A percentile compares a stretch with the other conserved stretches of the same genome.
Conservation (phyloP, 495 filamentous ascomycete genomes). For the Penicillium paxilli region DNA sequence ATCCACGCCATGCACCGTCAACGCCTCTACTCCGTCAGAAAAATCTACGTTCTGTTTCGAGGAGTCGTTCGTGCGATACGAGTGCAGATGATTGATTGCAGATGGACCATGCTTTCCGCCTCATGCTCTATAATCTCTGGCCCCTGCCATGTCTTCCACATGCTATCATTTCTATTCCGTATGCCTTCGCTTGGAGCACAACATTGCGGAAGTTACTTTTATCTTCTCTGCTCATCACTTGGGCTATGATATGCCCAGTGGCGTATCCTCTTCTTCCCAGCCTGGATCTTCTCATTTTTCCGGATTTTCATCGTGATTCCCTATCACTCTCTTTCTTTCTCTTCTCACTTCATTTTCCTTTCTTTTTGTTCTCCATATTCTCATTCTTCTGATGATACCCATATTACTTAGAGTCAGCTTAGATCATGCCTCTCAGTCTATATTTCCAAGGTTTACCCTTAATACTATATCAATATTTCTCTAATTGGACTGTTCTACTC, state of each 20-base stretch:
- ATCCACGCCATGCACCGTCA: conserved; percentile 38
- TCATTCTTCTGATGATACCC: conserved; percentile 40
- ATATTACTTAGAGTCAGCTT: conserved; percentile 15
- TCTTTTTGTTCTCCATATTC: conserved; percentile 8
- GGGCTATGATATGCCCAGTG: neutral
- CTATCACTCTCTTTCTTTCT: conserved; percentile 8
- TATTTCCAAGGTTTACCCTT: neutral
- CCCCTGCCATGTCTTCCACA: neutral
- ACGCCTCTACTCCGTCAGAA: conserved; percentile 35
- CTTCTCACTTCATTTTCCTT: conserved; percentile 2
- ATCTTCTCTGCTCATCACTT: neutral
- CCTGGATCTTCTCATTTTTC: neutral
- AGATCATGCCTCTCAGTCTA: conserved; percentile 4
- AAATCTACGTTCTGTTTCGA: conserved; percentile 22
- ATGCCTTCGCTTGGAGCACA: neutral
- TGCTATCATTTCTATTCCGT: neutral
- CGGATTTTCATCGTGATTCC: neutral
- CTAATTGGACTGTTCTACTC: conserved; percentile 20
- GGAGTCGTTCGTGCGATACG: conserved; percentile 34
- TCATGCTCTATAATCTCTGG: neutral
- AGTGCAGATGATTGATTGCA: conserved; percentile 23
- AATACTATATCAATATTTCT: neutral
- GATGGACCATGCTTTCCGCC: neutral
- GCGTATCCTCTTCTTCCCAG: conserved; percentile 1
- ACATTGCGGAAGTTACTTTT: neutral